Percentiles rank a stretch among this genome's conserved stretches.
phyloP scores from a whole-genome alignment of 108 stramenopile genomes.

The Seminavis robusta region DNA sequence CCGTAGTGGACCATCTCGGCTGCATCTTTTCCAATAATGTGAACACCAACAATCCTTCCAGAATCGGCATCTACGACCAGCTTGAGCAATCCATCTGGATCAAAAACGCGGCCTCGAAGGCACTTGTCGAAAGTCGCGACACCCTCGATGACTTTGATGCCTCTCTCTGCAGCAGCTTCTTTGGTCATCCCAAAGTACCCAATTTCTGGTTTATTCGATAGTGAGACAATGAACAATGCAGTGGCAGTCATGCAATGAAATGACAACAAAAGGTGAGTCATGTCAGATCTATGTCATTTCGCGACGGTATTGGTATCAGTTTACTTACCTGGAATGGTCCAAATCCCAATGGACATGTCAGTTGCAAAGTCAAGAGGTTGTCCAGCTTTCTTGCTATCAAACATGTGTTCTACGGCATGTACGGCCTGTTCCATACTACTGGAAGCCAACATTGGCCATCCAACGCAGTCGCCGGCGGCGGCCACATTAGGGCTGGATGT shows the following conservation, averaged over 20 bases:
- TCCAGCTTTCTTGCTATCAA: slow-evolving; percentile 26
- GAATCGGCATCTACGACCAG: slow-evolving; percentile 68
- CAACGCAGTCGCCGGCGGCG: slow-evolving; percentile 82
- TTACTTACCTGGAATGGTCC: slow-evolving; percentile 8
- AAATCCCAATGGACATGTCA: background rate
- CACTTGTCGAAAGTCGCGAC: slow-evolving; percentile 79
- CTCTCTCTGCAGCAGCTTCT: slow-evolving; percentile 61
- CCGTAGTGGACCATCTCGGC: slow-evolving; percentile 84
- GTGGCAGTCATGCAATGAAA: slow-evolving; percentile 76
- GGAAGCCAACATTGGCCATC: slow-evolving; percentile 73
- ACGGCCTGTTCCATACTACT: slow-evolving; percentile 78
- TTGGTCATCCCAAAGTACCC: slow-evolving; percentile 65
- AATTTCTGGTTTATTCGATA: slow-evolving; percentile 77
- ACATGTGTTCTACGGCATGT: slow-evolving; percentile 56
- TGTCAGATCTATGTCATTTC: slow-evolving; percentile 25
- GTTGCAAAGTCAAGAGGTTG: too few relatives aligned
- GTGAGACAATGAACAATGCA: slow-evolving; percentile 78
- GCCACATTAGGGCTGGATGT: slow-evolving; percentile 52
- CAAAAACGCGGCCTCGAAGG: slow-evolving; percentile 75
- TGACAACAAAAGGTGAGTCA: slow-evolving; percentile 65
- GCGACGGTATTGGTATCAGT: slow-evolving; percentile 19
- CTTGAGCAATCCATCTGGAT: slow-evolving; percentile 78
- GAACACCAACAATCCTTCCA: slow-evolving; percentile 72
- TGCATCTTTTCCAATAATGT: slow-evolving; percentile 82
- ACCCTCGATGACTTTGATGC: slow-evolving; percentile 66